These are phyloP conservation scores for Citrus unshiu DNA, from an alignment of 345 rosid genomes.

Conservation along the genomic window DNA sequence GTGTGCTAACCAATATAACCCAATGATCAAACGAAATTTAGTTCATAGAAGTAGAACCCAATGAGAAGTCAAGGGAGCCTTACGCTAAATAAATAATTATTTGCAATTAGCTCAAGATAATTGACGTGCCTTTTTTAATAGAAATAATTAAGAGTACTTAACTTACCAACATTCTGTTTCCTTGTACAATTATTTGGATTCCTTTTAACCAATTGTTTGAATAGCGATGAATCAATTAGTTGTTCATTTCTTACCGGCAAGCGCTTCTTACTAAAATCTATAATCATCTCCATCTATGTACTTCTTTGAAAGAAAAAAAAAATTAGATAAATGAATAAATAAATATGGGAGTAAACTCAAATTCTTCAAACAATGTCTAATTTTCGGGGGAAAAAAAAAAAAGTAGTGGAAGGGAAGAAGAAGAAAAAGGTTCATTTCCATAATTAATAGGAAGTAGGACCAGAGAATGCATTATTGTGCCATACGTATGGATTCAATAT, in stretches of 20 bases:
- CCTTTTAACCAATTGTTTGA: not conserved
- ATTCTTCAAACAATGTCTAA: not conserved
- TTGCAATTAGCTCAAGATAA: not conserved
- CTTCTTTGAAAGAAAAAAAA: too few relatives aligned
- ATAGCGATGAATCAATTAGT: not conserved
- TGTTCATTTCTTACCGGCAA: not conserved
- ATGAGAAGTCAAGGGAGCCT: not conserved
- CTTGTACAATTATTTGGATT: not conserved
- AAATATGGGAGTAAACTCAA: not conserved
- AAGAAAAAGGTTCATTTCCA: not conserved
- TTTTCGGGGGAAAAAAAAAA: too few relatives aligned
- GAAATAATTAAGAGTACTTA: not conserved
- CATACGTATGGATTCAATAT: not conserved
- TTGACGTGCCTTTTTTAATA: not conserved
- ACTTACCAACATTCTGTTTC: not conserved
- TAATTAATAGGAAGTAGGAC: not conserved
- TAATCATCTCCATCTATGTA: not conserved
- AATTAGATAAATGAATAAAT: not conserved
- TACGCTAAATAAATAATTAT: not conserved
- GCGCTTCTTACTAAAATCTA: not conserved
- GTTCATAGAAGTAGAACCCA: not conserved
- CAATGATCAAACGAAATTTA: conserved; percentile 13
- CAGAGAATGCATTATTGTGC: conserved; percentile 4
- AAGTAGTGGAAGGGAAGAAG: not conserved
- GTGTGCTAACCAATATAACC: not conserved